phyloP scores from a whole-genome alignment of 495 filamentous ascomycete genomes.

The Penicilliopsis zonata region DNA sequence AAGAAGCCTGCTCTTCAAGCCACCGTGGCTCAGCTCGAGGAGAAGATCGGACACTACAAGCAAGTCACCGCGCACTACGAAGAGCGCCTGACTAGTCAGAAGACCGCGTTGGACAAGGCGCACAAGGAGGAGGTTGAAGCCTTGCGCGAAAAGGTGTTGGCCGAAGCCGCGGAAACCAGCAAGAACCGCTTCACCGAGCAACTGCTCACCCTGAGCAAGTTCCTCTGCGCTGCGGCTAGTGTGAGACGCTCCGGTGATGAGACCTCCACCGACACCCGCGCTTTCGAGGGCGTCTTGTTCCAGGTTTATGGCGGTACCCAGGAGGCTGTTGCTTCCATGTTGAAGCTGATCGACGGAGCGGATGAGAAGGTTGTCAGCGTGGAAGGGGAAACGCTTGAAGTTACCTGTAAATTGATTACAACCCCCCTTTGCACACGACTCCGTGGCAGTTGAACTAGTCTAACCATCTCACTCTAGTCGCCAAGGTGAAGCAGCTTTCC shows the following conservation, averaged over 20 bases:
- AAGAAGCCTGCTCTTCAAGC: conserved; percentile 84
- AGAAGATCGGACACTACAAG: conserved; percentile 74
- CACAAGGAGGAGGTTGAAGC: conserved; percentile 62
- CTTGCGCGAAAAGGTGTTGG: conserved; percentile 49
- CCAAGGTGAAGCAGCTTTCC: conserved; percentile 50
- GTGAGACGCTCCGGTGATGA: conserved; percentile 53
- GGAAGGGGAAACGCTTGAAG: conserved; percentile 47
- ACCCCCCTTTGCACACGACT: background rate
- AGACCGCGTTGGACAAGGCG: conserved; percentile 56
- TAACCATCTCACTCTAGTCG: too few species aligned
- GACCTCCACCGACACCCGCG: conserved; percentile 60
- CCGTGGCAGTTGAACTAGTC: conserved; percentile 20
- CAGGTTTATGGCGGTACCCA: conserved; percentile 81
- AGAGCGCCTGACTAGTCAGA: conserved; percentile 51
- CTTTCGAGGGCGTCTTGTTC: conserved; percentile 81
- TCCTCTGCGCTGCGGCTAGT: conserved; percentile 66
- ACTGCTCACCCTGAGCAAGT: conserved; percentile 61
- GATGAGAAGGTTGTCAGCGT: conserved; percentile 60
- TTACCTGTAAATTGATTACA: conserved; percentile 55
- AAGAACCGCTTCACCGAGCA: conserved; percentile 38
- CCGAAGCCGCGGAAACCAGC: conserved; percentile 46
- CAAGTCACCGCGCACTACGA: conserved; percentile 72
- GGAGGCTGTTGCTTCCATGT: conserved; percentile 66
- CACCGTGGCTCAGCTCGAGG: conserved; percentile 62
- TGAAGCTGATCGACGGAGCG: conserved; percentile 72